Conservation (phyloP, 1,284 basidiomycete species). For the Clitocybe nebularis region DNA sequence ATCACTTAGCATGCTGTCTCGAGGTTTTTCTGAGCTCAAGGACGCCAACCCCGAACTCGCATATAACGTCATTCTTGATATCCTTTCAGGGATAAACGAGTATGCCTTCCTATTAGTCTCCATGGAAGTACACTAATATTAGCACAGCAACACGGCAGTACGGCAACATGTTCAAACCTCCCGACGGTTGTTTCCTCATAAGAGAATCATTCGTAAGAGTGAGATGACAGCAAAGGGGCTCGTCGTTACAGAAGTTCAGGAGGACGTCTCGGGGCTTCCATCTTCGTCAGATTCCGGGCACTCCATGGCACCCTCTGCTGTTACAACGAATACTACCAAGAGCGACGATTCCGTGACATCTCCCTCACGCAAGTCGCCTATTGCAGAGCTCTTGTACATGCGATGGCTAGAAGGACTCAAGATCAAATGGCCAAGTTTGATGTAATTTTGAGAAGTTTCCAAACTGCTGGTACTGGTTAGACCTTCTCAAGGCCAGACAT, state of each 20-base stretch:
- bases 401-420: slow-evolving; percentile 92
- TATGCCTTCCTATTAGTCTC: too few relatives aligned
- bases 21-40: slow-evolving; percentile 84
- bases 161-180: slow-evolving; percentile 77
- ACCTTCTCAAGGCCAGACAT: too few relatives aligned
- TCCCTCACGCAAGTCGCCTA: slow-evolving; percentile 65
- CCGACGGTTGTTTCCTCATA: slow-evolving; percentile 70
- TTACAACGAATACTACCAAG: slow-evolving; percentile 28
- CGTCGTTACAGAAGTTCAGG: slow-evolving; percentile 72
- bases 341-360: slow-evolving; percentile 34
- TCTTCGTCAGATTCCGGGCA: slow-evolving; percentile 23
- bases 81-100: slow-evolving; percentile 90
- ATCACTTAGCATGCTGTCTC: slow-evolving; percentile 82
- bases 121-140: too few relatives aligned
- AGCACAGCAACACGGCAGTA: slow-evolving; percentile 67
- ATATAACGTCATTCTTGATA: slow-evolving; percentile 83
- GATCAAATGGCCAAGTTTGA: slow-evolving; percentile 80
- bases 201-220: slow-evolving; percentile 72
- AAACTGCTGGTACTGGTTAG: too few relatives aligned
- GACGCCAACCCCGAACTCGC: slow-evolving; percentile 80
- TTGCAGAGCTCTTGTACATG: slow-evolving; percentile 92
- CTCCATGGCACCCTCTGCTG: slow-evolving; percentile 13
- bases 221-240: slow-evolving; percentile 79
- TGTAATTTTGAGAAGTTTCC: slow-evolving; percentile 28
- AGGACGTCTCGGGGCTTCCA: slow-evolving; percentile 56